Percentiles rank a stretch among this genome's conserved stretches.
phyloP scores from a whole-genome alignment of 768 basidiomycete species.

The Tulasnella sp. region DNA sequence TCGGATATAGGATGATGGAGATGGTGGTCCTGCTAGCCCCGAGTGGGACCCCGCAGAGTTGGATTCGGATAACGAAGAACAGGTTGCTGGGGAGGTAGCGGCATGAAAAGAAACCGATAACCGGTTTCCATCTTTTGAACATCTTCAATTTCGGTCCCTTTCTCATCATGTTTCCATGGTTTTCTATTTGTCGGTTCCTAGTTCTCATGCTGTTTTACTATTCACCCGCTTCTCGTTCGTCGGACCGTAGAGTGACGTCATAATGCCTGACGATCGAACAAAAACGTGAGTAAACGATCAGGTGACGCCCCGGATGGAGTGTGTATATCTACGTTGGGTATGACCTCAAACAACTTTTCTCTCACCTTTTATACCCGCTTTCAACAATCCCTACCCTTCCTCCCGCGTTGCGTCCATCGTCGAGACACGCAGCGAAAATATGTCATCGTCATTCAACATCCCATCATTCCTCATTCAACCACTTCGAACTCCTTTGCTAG shows the following conservation, averaged over 20 bases:
- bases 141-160: not conserved
- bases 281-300: not conserved
- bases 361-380: too few species aligned
- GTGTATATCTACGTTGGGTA: not conserved
- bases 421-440: conserved; percentile 34
- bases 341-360: not conserved
- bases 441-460: conserved; percentile 41
- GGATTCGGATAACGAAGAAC: not conserved
- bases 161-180: not conserved
- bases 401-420: not conserved
- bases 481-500: conserved; percentile 54
- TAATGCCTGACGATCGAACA: not conserved
- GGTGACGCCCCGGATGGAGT: not conserved
- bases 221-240: not conserved
- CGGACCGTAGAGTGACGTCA: not conserved
- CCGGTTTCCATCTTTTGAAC: not conserved
- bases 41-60: not conserved
- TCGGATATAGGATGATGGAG: not conserved
- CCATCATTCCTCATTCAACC: conserved; percentile 53
- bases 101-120: not conserved
- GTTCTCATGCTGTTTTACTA: not conserved
- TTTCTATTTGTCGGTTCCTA: not conserved
- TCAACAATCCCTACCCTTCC: not conserved
- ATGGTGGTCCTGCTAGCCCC: not conserved
- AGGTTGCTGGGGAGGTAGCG: not conserved